phyloP scores from a whole-genome alignment of 768 basidiomycete genomes.

The Xanthoconium purpureum region DNA sequence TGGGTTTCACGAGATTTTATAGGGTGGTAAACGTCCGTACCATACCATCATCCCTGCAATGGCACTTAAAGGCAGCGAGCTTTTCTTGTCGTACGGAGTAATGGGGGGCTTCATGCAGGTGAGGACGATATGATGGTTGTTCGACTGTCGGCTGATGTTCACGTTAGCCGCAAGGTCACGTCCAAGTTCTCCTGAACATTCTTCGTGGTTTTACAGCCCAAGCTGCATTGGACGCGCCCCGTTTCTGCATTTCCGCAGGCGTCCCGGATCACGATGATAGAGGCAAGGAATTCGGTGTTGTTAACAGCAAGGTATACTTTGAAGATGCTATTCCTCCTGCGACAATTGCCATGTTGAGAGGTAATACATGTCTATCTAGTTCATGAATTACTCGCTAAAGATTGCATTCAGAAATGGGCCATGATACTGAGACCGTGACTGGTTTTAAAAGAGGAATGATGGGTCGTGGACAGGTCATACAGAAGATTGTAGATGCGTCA shows the following conservation, averaged over 20 bases:
- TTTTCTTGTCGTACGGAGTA: constrained; percentile 87
- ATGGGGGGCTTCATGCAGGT: constrained; percentile 94
- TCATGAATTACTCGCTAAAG: background rate
- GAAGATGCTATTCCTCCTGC: constrained; percentile 75
- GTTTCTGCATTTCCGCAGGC: constrained; percentile 93
- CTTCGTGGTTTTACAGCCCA: constrained; percentile 86
- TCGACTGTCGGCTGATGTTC: background rate
- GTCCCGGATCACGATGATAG: constrained; percentile 56
- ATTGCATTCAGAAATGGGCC: constrained; percentile 72
- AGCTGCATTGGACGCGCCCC: constrained; percentile 88
- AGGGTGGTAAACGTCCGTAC: constrained; percentile 84
- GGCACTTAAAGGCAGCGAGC: constrained; percentile 70
- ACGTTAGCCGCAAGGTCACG: constrained; percentile 85
- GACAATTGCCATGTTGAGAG: constrained; percentile 63
- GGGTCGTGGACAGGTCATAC: constrained; percentile 89
- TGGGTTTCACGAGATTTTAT: background rate
- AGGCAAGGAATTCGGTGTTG: constrained; percentile 52
- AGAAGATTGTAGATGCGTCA: constrained; percentile 62
- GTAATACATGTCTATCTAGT: constrained; percentile 37
- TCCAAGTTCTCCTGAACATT: constrained; percentile 90
- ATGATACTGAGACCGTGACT: constrained; percentile 62
- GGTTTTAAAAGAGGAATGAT: constrained; percentile 65
- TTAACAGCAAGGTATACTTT: constrained; percentile 81
- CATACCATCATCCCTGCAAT: constrained; percentile 95
- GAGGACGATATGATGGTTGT: background rate